phyloP scores from a whole-genome alignment of 2,329 filamentous ascomycete genomes.

The Ophiostoma quercus region DNA sequence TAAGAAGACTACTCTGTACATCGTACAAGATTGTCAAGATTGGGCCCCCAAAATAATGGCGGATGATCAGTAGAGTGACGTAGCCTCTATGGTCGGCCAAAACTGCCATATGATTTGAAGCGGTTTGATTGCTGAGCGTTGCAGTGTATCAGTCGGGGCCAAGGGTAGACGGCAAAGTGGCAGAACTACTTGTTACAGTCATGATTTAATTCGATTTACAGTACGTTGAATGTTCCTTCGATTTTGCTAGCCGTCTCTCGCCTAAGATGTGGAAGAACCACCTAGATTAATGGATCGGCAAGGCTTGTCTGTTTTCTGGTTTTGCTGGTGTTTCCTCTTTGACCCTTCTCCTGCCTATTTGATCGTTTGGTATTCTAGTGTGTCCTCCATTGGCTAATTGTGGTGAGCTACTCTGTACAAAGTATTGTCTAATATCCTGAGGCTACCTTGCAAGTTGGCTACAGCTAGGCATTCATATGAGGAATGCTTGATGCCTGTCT shows the following conservation, averaged over 20 bases:
- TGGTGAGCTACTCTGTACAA: neutral
- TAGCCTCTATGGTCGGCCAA: neutral
- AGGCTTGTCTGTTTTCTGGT: slow-evolving; percentile 2
- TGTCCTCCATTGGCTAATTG: neutral
- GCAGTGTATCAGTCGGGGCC: neutral
- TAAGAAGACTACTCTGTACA: neutral
- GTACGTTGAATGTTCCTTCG: too few species aligned
- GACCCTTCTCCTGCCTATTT: slow-evolving; percentile 1
- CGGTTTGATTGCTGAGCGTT: neutral
- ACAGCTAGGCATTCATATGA: neutral
- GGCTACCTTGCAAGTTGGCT: neutral
- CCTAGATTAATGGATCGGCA: neutral
- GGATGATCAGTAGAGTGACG: neutral
- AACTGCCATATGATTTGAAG: neutral
- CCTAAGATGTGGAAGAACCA: neutral
- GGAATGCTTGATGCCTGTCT: neutral
- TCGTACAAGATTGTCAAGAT: neutral
- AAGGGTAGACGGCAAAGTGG: neutral
- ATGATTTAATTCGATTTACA: too few species aligned
- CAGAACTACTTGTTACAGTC: neutral
- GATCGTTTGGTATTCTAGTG: neutral
- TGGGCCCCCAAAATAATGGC: neutral
- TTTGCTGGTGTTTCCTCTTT: neutral
- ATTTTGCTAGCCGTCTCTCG: neutral
- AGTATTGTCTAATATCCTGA: neutral